These are phyloP conservation scores for Wickerhamiella cacticola DNA, from an alignment of 805 yeast species.

Conservation along the genomic window DNA sequence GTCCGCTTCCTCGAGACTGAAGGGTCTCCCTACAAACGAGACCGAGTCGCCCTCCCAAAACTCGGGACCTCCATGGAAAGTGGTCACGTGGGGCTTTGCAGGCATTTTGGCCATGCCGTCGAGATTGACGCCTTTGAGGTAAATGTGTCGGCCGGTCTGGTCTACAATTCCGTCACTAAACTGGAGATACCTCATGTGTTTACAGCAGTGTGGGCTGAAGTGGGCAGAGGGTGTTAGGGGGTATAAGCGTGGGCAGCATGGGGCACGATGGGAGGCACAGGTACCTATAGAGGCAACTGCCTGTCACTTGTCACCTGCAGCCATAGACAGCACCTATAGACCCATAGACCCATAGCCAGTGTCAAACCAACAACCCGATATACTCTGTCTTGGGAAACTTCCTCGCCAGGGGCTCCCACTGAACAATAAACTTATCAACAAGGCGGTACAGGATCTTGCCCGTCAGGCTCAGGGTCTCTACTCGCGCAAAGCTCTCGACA, in stretches of 20 bases:
- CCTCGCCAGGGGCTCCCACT: slow-evolving; percentile 59
- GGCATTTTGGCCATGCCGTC: slow-evolving; percentile 71
- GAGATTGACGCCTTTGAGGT: slow-evolving; percentile 67
- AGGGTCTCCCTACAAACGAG: slow-evolving; percentile 75
- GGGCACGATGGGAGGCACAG: too few relatives aligned
- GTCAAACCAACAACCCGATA: slow-evolving; percentile 63
- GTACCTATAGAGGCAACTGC: too few relatives aligned
- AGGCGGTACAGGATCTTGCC: slow-evolving; percentile 63
- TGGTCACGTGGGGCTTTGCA: slow-evolving; percentile 34
- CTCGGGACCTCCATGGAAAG: slow-evolving; percentile 23
- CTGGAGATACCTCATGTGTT: slow-evolving; percentile 11
- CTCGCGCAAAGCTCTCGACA: slow-evolving; percentile 80
- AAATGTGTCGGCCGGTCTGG: slow-evolving; percentile 44
- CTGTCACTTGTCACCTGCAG: too few relatives aligned
- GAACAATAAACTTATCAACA: slow-evolving; percentile 71
- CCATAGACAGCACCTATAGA: too few relatives aligned
- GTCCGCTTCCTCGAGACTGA: slow-evolving; percentile 60
- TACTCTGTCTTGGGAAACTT: slow-evolving; percentile 53
- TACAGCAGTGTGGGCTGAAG: too few relatives aligned
- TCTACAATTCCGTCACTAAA: slow-evolving; percentile 5
- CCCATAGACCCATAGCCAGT: too few relatives aligned
- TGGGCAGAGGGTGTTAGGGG: too few relatives aligned
- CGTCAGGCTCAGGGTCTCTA: slow-evolving; percentile 56
- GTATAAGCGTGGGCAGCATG: too few relatives aligned
- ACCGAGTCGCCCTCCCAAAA: slow-evolving; percentile 64